phyloP scores from a whole-genome alignment of 2,329 filamentous ascomycete genomes.

The Fusarium robinianum region DNA sequence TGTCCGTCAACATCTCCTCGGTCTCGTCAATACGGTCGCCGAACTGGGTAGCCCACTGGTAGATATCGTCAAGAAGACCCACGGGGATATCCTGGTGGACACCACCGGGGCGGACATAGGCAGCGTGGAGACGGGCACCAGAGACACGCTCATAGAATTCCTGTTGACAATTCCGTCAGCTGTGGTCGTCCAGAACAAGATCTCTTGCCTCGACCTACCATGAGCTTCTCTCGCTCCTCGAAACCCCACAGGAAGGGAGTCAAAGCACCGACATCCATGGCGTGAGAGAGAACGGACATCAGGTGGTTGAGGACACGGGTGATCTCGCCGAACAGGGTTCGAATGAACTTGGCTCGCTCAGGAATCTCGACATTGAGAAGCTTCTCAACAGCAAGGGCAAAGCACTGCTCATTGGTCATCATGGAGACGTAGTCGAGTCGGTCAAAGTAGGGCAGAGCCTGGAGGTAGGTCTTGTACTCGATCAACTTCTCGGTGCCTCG shows the following conservation, averaged over 20 bases:
- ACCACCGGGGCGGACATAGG: slow-evolving; percentile 94
- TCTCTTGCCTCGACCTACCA: slow-evolving; percentile 65
- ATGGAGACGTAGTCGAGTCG: slow-evolving; percentile 98
- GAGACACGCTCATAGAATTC: slow-evolving; percentile 99
- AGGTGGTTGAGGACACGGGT: slow-evolving; percentile 94
- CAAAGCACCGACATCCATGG: slow-evolving; percentile 97
- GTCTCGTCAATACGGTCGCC: slow-evolving; percentile 98
- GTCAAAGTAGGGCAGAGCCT: slow-evolving; percentile 98
- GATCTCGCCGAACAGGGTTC: slow-evolving; percentile 93
- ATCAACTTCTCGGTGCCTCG: slow-evolving; percentile 99
- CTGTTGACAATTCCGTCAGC: slow-evolving; percentile 51
- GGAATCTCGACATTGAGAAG: slow-evolving; percentile 96
- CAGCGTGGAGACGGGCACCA: slow-evolving; percentile 93
- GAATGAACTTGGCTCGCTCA: slow-evolving; percentile 93
- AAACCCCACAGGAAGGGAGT: slow-evolving; percentile 99
- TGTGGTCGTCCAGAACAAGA: background rate
- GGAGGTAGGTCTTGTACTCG: slow-evolving; percentile 99
- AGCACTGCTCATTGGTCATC: slow-evolving; percentile 99
- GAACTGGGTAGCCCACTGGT: slow-evolving; percentile 99
- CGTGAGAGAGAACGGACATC: slow-evolving; percentile 96
- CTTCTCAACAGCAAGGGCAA: slow-evolving; percentile 94
- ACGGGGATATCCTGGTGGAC: slow-evolving; percentile 94
- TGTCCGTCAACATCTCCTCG: slow-evolving; percentile 97
- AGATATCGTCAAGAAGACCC: slow-evolving; percentile 96
- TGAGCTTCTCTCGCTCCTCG: slow-evolving; percentile 99